Evolutionary conservation across 2,329 filamentous ascomycete species (phyloP), one percentile per base, ranked within the genome.

Genomic region (Bertia moriformis): DNA sequence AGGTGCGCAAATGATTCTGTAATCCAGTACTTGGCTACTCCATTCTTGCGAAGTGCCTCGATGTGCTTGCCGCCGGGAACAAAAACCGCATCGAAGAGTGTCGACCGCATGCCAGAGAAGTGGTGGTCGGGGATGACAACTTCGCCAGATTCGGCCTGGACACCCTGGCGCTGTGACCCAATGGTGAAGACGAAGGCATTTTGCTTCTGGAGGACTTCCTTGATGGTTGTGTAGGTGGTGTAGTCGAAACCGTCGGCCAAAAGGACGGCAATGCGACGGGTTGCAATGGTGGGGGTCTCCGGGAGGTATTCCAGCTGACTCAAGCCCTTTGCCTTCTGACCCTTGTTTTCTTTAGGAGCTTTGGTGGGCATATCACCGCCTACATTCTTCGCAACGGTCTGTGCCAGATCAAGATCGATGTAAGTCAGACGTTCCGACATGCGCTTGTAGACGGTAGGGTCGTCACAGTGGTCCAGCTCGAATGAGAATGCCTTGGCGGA

Each of bases 71-170:
- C 22, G 22, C 22, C 22, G n/a, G 22, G 22, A n/a, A 27, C 22
- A n/a, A 27, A 27, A 27, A n/a, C n/a, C 7, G 22, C 22, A n/a
- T 27, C 22, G 22, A 27, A 27, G 7, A 27, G n/a, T 27, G 29
- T 61, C 22, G 22, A 27, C 7, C 22, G 22, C 22, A 27, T 27
- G 22, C 22, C 22, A 27, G 7, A 10, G 22, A 27, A 27, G 22
- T 10, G n/a, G 22, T 27, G 7, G n/a, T 27, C 22, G 7, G 22
- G 22, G 7, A 27, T n/a, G n/a, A 27, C 22, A 7, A 10, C n/a
- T n/a, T 27, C 22, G 22, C 22, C 22, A n/a, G 22, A 10, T n/a
- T 27, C 22, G 7, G 22, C 22, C 7, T 10, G 7, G 22, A 27
- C 22, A n/a, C 22, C 22, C 22, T 27, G 22, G 7, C 22, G 22